These are phyloP conservation scores for Annulohypoxylon stygium DNA, from an alignment of 495 filamentous ascomycete species.

Conservation along the genomic window DNA sequence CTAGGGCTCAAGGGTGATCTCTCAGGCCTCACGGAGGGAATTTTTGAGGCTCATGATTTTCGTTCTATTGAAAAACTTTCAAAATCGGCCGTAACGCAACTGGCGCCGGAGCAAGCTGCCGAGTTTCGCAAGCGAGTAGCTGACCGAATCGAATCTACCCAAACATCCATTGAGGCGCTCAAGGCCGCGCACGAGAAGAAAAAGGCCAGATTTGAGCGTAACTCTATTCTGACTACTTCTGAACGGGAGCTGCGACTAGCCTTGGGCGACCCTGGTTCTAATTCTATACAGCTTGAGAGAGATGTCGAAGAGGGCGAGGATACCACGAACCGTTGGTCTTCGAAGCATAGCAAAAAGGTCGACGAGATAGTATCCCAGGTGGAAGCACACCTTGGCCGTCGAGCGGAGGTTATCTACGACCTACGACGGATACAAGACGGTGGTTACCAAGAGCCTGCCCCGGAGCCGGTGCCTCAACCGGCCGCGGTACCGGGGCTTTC, in stretches of 20 bases:
- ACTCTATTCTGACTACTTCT: constrained; percentile 71
- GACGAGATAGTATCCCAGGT: constrained; percentile 72
- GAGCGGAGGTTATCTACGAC: constrained; percentile 69
- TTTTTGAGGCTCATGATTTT: constrained; percentile 70
- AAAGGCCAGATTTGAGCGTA: constrained; percentile 79
- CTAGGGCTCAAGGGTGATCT: constrained; percentile 90
- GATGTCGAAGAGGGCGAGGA: constrained; percentile 68
- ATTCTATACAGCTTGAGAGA: constrained; percentile 75
- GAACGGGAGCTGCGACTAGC: constrained; percentile 73
- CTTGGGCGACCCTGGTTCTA: constrained; percentile 67
- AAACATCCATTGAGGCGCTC: constrained; percentile 84
- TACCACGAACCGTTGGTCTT: constrained; percentile 53
- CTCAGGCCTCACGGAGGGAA: constrained; percentile 80
- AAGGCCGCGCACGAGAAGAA: constrained; percentile 80
- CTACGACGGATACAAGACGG: constrained; percentile 76
- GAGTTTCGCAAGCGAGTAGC: constrained; percentile 82
- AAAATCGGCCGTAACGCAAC: constrained; percentile 68
- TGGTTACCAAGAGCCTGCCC: constrained; percentile 71
- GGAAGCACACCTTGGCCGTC: constrained; percentile 67
- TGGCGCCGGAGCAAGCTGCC: constrained; percentile 75
- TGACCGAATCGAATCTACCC: constrained; percentile 72
- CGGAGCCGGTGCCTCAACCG: constrained; percentile 56
- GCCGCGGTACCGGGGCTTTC: constrained; percentile 27
- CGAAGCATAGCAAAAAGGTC: constrained; percentile 65
- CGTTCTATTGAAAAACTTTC: constrained; percentile 68